Conservation (phyloP, 2,329 filamentous ascomycete genomes). For the Neonectria ditissima region DNA sequence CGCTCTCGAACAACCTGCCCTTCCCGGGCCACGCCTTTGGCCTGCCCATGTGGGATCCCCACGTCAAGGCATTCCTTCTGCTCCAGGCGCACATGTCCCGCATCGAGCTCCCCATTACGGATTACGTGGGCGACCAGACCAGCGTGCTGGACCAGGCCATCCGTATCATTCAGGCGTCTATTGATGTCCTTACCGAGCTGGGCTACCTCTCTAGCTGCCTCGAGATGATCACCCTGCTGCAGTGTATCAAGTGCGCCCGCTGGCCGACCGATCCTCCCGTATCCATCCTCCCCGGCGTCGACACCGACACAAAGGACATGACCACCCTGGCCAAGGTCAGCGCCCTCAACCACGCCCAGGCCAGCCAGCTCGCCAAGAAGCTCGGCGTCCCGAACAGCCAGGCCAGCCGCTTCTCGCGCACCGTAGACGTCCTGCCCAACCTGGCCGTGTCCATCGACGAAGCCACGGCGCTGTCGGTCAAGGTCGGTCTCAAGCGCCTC, state of each 20-base stretch:
- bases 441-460: constrained; percentile 71
- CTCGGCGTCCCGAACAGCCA: constrained; percentile 62
- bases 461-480: constrained; percentile 72
- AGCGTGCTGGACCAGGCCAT: constrained; percentile 94
- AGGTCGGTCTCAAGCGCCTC: constrained; percentile 71
- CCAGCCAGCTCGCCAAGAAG: constrained; percentile 60
- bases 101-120: constrained; percentile 90
- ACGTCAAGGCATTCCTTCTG: constrained; percentile 94
- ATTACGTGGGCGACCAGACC: constrained; percentile 95
- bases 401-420: constrained; percentile 65
- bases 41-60: constrained; percentile 97
- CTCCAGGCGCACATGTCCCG: constrained; percentile 96
- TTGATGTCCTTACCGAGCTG: constrained; percentile 94
- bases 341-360: constrained; percentile 49
- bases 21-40: constrained; percentile 70
- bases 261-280: constrained; percentile 88
- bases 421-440: constrained; percentile 75
- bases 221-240: constrained; percentile 86
- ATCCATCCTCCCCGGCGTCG: constrained; percentile 82
- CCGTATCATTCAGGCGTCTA: constrained; percentile 94
- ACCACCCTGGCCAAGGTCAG: constrained; percentile 58
- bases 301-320: constrained; percentile 57
- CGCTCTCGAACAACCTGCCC: constrained; percentile 85
- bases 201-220: constrained; percentile 81
- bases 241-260: constrained; percentile 90